phyloP scores from a whole-genome alignment of 2,329 filamentous ascomycete genomes.

The Hymenoscyphus fructigenus region DNA sequence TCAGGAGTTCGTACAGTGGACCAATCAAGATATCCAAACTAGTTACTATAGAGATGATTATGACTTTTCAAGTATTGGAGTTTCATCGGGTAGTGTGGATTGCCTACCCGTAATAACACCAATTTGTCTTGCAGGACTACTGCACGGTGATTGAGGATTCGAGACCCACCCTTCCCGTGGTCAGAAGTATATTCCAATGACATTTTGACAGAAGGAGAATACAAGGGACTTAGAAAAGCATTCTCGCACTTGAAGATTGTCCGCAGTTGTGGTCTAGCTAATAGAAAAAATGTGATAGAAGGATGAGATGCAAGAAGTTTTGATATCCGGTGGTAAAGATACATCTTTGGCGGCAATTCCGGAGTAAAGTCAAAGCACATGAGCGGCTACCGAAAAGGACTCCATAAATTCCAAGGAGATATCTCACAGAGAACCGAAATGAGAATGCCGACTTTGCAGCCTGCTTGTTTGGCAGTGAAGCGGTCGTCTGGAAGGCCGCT shows the following conservation, averaged over 20 bases:
- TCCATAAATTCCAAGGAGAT: background rate
- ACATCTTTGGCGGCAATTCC: background rate
- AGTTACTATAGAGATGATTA: background rate
- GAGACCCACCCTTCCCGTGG: background rate
- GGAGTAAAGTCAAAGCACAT: background rate
- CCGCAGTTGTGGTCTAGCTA: background rate
- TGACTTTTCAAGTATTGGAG: background rate
- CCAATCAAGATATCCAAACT: background rate
- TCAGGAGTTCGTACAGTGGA: background rate
- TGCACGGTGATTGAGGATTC: background rate
- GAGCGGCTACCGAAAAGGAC: background rate
- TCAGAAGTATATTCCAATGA: constrained; percentile 3
- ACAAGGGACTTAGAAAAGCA: background rate
- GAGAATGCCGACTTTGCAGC: constrained; percentile 1
- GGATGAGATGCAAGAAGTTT: background rate
- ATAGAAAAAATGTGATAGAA: background rate
- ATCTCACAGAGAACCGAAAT: background rate
- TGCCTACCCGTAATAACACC: background rate
- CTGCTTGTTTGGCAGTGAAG: background rate
- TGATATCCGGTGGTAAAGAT: background rate
- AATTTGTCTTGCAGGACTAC: constrained; percentile 1
- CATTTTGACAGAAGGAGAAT: background rate
- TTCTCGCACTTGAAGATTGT: background rate
- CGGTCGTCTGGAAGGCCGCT: constrained; percentile 5
- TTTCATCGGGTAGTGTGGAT: background rate